These are phyloP conservation scores for Clausena lansium DNA, from an alignment of 345 rosid species.

Conservation along the genomic window DNA sequence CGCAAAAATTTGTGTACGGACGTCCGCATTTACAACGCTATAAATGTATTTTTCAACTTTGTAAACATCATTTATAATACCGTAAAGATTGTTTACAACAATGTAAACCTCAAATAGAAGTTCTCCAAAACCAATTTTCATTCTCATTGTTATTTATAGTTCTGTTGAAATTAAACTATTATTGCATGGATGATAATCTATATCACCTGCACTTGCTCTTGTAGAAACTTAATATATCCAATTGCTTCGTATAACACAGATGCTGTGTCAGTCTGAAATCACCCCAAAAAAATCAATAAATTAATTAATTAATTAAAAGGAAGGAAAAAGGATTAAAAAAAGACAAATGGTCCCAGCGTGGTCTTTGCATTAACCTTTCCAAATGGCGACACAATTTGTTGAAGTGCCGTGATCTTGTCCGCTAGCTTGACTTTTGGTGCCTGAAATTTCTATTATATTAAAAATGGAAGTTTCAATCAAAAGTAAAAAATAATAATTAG, in stretches of 20 bases:
- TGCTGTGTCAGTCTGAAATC: slow-evolving; percentile 83
- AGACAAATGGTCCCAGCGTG: no score
- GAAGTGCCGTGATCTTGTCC: slow-evolving; percentile 84
- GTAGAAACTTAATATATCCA: slow-evolving; percentile 68
- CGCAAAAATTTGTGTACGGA: no score
- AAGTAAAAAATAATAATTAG: no score
- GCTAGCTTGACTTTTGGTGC: slow-evolving; percentile 83
- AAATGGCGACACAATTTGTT: slow-evolving; percentile 97
- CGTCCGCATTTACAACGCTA: no score
- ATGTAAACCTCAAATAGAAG: no score
- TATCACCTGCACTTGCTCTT: slow-evolving; percentile 81
- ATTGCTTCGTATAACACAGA: slow-evolving; percentile 84
- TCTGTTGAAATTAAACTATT: no score
- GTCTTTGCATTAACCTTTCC: slow-evolving; percentile 76
- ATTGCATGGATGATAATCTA: background rate
- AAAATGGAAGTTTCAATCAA: background rate
- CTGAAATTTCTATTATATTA: slow-evolving; percentile 46
- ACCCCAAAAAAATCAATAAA: background rate
- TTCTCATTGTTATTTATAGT: no score
- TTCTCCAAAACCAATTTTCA: no score
- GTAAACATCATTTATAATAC: no score
- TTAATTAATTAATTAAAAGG: background rate
- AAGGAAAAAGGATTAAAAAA: background rate
- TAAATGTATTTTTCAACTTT: no score
- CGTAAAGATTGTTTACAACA: no score